Base-by-base conservation (phyloP, 495 filamentous ascomycete genomes). In the Tuber microsphaerosporum region DNA sequence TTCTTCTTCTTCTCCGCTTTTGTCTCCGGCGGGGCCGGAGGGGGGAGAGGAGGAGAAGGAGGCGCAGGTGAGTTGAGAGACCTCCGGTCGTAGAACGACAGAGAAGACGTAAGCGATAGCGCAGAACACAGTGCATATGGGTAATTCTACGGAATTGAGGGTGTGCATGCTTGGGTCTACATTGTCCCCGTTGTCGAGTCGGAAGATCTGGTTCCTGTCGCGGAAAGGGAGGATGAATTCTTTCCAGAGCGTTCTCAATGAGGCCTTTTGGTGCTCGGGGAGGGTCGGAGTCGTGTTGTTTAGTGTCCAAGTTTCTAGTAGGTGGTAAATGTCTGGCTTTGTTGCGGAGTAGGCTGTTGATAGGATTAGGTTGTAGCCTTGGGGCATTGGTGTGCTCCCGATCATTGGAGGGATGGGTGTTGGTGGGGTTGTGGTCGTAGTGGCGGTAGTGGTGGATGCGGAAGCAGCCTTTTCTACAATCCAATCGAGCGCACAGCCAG, bases 71-170 rank as follows among this genome's bases (percentile, higher is more conserved):
- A 65, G 56, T 31, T 65, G 56, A 0, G 56, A 31, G 12, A 14
- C 26, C 56, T 74, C 65, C 2, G 75, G 72, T 22, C 56, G 56
- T 22, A 76, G 26, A 31, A 76, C 75, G 2, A 48, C 73, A 14
- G 75, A 76, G 22, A 76, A 73, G 44, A 76, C 71, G 37, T 51
- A 71, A 14, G 45, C 75, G 5, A 77, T 44, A 5, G 75, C 72
- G 31, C 72, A 77, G 17, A 77, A 77, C 41, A 77, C 41, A 1
- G 72, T 75, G 73, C 75, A 77, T 31, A 75, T 61, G 3, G 75
- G 75, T 4, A 75, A 34, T 10, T 2, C 41, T 26, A 71, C 68
- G 2, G 26, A 39, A 19, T 75, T 76, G 0, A 48, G 26, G 0
- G 6, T 39, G 17, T 74, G 42, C 22, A 71, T 77, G 26, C 70